Evolutionary conservation across 768 basidiomycete genomes (phyloP).

Genomic region (Termitomyces heimii): DNA sequence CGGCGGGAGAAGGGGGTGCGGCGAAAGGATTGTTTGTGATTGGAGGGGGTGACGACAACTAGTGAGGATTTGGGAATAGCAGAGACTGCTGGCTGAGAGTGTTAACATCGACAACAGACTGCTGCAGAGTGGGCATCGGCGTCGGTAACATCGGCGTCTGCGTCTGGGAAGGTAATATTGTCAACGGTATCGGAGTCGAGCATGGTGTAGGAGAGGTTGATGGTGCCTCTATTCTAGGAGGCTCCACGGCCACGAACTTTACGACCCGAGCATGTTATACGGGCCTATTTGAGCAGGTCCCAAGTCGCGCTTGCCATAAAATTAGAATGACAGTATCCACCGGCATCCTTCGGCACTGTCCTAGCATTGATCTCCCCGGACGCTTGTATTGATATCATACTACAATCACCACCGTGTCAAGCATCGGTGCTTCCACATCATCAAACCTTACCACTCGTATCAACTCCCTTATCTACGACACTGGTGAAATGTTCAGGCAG

Average conservation of each 20-base stretch:
- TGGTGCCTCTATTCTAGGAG: neutral
- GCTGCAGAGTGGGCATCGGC: no score
- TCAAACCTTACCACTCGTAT: neutral
- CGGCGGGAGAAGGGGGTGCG: constrained; percentile 11
- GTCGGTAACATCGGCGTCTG: no score
- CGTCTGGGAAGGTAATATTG: neutral
- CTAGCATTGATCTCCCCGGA: no score
- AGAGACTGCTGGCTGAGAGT: neutral
- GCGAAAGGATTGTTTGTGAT: constrained; percentile 6
- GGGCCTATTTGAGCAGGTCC: no score
- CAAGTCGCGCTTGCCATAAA: no score
- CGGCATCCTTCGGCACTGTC: no score
- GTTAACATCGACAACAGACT: neutral
- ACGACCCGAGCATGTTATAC: no score
- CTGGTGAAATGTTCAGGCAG: neutral
- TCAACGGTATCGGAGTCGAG: neutral
- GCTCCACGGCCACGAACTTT: neutral
- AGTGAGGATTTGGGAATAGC: neutral
- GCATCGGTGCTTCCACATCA: neutral
- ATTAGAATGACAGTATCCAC: no score
- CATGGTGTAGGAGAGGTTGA: neutral
- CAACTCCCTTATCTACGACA: neutral
- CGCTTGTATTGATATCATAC: no score
- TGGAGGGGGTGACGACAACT: neutral
- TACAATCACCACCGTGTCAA: no score